Evolutionary conservation across 140 eudicot species (phyloP).

Genomic region (Stevia rebaudiana): DNA sequence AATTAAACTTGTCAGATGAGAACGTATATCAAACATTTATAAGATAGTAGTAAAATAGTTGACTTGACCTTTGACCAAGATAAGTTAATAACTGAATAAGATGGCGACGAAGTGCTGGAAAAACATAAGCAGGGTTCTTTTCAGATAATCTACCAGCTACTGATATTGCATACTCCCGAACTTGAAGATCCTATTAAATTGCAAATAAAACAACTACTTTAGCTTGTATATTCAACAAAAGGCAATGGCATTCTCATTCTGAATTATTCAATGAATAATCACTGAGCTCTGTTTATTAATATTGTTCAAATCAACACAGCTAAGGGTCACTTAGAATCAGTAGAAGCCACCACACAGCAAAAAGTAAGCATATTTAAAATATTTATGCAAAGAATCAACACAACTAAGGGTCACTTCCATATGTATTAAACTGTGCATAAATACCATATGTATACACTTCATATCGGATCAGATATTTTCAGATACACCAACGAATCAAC

Average conservation of each 20-base stretch:
- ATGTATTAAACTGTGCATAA: neutral
- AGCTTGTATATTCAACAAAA: constrained; percentile 1
- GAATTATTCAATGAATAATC: constrained; percentile 7
- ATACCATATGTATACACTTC: neutral
- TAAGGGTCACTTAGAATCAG: constrained; percentile 6
- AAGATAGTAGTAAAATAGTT: neutral
- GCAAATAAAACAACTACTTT: constrained; percentile 4
- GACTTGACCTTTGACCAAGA: constrained; percentile 71
- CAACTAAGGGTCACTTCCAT: neutral
- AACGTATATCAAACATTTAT: neutral
- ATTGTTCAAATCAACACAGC: constrained; percentile 8
- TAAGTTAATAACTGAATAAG: constrained; percentile 84
- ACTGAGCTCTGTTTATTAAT: neutral
- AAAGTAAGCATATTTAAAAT: neutral
- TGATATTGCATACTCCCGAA: constrained; percentile 88
- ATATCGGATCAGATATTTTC: neutral
- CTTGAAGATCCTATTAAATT: constrained; percentile 68
- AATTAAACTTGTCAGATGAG: neutral
- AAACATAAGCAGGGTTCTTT: constrained; percentile 96
- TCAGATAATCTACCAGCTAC: constrained; percentile 95
- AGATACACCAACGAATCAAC: neutral
- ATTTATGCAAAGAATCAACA: neutral
- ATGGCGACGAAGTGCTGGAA: constrained; percentile 96
- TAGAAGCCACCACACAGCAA: neutral
- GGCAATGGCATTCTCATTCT: neutral